Base-by-base conservation (phyloP, 2,329 filamentous ascomycete genomes). In the Ceratocystis colombiana region DNA sequence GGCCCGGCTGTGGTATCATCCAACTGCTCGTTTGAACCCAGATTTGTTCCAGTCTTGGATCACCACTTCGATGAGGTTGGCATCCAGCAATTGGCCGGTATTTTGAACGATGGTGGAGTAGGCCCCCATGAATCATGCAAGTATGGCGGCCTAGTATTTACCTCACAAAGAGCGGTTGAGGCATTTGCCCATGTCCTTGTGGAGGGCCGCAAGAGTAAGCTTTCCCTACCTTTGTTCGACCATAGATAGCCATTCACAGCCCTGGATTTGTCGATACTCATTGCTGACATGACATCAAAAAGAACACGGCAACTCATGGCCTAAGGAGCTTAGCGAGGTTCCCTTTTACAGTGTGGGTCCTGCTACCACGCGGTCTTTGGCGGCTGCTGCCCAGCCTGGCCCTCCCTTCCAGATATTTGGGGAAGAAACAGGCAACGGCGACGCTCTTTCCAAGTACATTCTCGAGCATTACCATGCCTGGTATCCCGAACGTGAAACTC, bases 101-200 rank as follows among this genome's bases (percentile, higher is more conserved):
- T 85, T 17, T 78, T 92, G 8, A 72, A 71, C 8, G 70, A 72
- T 1, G 75, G 73, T 28, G 69, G 72, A 17, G 79, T 86, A 68
- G 76, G 77, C 59, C 71, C 64, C 1, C 33, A 46, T 17, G 20
- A 20, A 17, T 53, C 45, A 5, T 66, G 61, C 33, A 68, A 68
- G n/a, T 93, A 89, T 72, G 88, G 88, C 4, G 89, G 88, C n/a
- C 76, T 93, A 67, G 86, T 94, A 62, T 93, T 94, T 72, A 94
- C 89, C 1, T 92, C 88, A 6, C 90, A 94, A 73, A 82, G 89
- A 62, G 88, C 90, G 0, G 89, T 94, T 1, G 90, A 94, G 73
- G 88, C 87, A 0, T 90, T 94, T 71, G 77, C 83, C 2, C 77
- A 81, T 59, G 76, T 90, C 7, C 80, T 90, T 0, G 76, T 15